These are phyloP conservation scores for Chytriomyces sp. DNA, from an alignment of 192 early-diverging fungal species.

Conservation along the genomic window DNA sequence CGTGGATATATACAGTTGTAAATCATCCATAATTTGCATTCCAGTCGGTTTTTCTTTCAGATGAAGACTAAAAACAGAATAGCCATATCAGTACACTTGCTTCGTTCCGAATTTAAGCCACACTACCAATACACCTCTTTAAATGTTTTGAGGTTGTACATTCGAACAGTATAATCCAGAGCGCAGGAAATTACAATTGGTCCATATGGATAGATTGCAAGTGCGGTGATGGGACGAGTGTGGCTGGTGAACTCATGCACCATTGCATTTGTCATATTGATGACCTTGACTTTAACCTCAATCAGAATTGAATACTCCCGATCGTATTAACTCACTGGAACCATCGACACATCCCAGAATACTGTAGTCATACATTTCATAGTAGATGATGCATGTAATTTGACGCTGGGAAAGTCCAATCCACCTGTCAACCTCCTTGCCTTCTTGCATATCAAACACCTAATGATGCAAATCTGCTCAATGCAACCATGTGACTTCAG, in stretches of 20 bases:
- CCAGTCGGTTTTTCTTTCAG: constrained; percentile 40
- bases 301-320: background rate
- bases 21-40: constrained; percentile 46
- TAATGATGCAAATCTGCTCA: background rate
- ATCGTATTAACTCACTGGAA: constrained; percentile 41
- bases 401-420: constrained; percentile 39
- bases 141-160: constrained; percentile 50
- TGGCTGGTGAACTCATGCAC: constrained; percentile 51
- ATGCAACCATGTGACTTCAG: background rate
- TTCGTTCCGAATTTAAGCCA: background rate
- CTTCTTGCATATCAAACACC: constrained; percentile 27
- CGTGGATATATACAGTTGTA: constrained; percentile 38
- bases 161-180: constrained; percentile 43
- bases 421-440: constrained; percentile 32
- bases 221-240: constrained; percentile 41
- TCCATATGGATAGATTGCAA: constrained; percentile 39
- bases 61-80: constrained; percentile 38
- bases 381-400: constrained; percentile 36
- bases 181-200: constrained; percentile 42
- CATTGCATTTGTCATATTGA: constrained; percentile 41
- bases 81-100: no score
- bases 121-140: constrained; percentile 50
- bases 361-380: constrained; percentile 46
- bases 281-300: constrained; percentile 37
- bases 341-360: constrained; percentile 51